These are phyloP conservation scores for Fusarium nematophilum DNA, from an alignment of 2,329 filamentous ascomycete species.

Conservation along the genomic window DNA sequence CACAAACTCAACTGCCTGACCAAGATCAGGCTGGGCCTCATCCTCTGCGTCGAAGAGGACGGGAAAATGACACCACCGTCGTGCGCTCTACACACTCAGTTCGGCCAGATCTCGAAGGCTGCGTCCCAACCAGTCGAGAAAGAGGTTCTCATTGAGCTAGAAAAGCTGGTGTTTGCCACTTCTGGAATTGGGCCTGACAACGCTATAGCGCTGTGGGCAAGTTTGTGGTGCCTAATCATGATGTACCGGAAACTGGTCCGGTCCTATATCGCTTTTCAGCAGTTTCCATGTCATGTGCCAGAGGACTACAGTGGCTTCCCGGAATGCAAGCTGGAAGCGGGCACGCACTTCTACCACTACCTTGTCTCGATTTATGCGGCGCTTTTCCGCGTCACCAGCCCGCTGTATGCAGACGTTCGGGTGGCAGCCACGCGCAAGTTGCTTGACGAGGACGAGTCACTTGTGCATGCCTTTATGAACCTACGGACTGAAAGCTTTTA, in stretches of 20 bases:
- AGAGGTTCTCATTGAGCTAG: constrained; percentile 39
- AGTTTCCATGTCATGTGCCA: constrained; percentile 45
- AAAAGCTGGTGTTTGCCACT: constrained; percentile 42
- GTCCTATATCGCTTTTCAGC: constrained; percentile 44
- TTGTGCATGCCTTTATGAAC: constrained; percentile 42
- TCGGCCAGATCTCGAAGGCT: constrained; percentile 44
- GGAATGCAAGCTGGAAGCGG: constrained; percentile 42
- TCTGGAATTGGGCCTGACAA: constrained; percentile 40
- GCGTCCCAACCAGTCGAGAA: constrained; percentile 44
- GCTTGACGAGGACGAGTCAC: constrained; percentile 37
- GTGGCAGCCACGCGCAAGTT: constrained; percentile 38
- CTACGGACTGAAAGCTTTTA: constrained; percentile 46
- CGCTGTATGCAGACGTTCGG: constrained; percentile 43
- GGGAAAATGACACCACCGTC: constrained; percentile 41
- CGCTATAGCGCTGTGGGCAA: constrained; percentile 43
- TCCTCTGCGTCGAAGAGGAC: constrained; percentile 40
- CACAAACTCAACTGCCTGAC: constrained; percentile 43
- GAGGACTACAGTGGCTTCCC: constrained; percentile 45
- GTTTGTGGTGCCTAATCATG: constrained; percentile 44
- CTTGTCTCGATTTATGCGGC: constrained; percentile 45
- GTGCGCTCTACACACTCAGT: constrained; percentile 44
- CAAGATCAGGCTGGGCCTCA: constrained; percentile 42
- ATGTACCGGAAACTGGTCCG: constrained; percentile 46
- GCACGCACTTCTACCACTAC: constrained; percentile 45
- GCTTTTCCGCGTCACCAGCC: constrained; percentile 44